Evolutionary conservation across 2,329 filamentous ascomycete species (phyloP), one percentile per base, ranked within the genome.

Genomic region (Epichloe scottii): DNA sequence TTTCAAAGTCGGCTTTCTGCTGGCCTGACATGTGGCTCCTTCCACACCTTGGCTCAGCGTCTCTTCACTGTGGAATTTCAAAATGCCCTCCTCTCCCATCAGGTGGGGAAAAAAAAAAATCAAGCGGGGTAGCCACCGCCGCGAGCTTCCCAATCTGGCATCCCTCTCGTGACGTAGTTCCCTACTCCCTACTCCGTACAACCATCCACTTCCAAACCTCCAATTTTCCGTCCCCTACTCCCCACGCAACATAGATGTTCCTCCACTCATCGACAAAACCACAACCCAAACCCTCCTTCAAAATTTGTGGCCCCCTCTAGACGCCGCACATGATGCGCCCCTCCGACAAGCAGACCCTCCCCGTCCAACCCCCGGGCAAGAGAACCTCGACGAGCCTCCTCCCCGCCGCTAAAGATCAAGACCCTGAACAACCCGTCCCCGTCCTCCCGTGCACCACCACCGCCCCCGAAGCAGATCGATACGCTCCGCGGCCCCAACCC

Each of bases 401-500:
- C 54, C 33, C 50, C 40, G 8, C 51, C 34, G 26, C 37, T 50
- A 46, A 51, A 44, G 35, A 50, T 55, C 51, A 43, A 48, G 46
- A 11, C 44, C 40, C n/a, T 15, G 35, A 33, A 40, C n/a, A n/a
- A n/a, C n/a, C n/a, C n/a, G n/a, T n/a, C n/a, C 35, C 34, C 50
- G 14, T 47, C 49, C 7, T 44, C 48, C 14, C 38, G 26, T 37
- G 41, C 44, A 46, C 39, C 51, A 48, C 57, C 23, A 23, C 57
- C 40, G 58, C 62, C 38, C 63, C 60, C 5, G 35, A 53, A 49
- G 49, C 40, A 17, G 8, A 35, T 7, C 38, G n/a, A 3, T 45
- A 54, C 30, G 30, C 43, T 1, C 55, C 21, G 53, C 43, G 26
- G 42, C 53, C 11, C 51, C 56, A 50, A 51, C 72, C 72, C 46